A percentile compares a stretch with the other conserved stretches of the same genome.
Conservation (phyloP, 192 early-diverging fungal genomes). For the Podila epigama region DNA sequence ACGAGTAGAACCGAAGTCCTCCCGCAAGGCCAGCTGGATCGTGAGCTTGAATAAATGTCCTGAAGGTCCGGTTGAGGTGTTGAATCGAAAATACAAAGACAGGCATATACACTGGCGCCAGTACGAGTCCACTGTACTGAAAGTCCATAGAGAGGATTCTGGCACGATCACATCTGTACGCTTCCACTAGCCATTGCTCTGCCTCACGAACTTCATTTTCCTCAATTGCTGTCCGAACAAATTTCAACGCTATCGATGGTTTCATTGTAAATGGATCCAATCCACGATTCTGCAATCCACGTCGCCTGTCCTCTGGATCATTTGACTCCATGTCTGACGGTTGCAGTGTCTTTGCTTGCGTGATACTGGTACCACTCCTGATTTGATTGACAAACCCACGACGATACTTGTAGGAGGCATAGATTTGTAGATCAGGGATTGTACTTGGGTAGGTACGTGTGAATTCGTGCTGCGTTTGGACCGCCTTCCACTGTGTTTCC, state of each 20-base stretch:
- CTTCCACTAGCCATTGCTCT: conserved; percentile 50
- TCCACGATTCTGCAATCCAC: conserved; percentile 35
- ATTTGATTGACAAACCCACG: conserved; percentile 59
- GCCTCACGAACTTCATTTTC: conserved; percentile 48
- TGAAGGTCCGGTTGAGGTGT: conserved; percentile 52
- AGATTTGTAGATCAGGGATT: conserved; percentile 54
- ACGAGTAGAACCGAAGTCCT: conserved; percentile 56
- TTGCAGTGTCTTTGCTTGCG: conserved; percentile 36
- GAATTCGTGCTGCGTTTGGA: conserved; percentile 47
- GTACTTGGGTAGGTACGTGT: conserved; percentile 39
- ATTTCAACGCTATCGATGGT: conserved; percentile 54
- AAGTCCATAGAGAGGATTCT: conserved; percentile 55
- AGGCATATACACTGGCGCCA: conserved; percentile 61
- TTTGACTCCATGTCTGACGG: conserved; percentile 50
- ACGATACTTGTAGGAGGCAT: conserved; percentile 58
- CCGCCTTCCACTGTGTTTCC: conserved; percentile 57
- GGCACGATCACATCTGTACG: conserved; percentile 51
- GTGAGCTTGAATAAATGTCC: conserved; percentile 63
- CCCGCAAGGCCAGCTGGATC: conserved; percentile 52
- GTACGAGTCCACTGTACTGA: conserved; percentile 37
- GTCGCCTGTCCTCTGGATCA: conserved; percentile 14
- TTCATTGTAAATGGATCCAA: conserved; percentile 58
- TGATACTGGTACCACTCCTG: conserved; percentile 48
- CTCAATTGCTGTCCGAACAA: conserved; percentile 51
- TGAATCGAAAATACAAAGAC: conserved; percentile 54